Conservation (phyloP, 176 grass and related monocot genomes). For the Ensete ventricosum region DNA sequence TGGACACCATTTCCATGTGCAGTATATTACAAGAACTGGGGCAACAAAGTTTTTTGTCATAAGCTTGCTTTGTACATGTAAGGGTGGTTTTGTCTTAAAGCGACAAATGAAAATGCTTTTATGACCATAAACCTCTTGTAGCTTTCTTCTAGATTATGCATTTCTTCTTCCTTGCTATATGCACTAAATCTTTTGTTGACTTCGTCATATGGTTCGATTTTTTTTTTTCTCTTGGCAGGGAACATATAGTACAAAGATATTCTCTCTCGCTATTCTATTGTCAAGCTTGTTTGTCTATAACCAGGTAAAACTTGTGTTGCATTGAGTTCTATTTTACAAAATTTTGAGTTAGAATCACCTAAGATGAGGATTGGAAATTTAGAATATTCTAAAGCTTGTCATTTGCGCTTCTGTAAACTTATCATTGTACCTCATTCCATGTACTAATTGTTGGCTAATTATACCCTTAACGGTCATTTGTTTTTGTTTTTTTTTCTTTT, state of each 20-base stretch:
- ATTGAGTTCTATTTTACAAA: background rate
- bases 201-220: background rate
- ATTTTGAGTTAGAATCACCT: no score
- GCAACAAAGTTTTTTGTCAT: background rate
- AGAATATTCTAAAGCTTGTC: no score
- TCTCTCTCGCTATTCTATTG: conserved; percentile 84
- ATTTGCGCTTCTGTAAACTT: no score
- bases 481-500: background rate
- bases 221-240: conserved; percentile 40
- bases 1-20: background rate
- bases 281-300: conserved; percentile 99
- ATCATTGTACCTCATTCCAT: background rate
- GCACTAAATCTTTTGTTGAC: background rate
- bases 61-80: background rate
- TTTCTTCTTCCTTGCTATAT: background rate
- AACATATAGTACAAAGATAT: conserved; percentile 96
- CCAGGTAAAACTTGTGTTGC: conserved; percentile 41
- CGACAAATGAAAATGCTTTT: background rate
- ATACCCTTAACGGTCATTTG: background rate
- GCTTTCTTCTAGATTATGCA: no score
- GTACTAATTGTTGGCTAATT: background rate
- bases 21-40: background rate
- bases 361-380: no score
- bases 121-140: no score
- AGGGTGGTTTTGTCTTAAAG: background rate